Evolutionary conservation across 306 rosid genomes (phyloP).

Genomic region (Fagus crenata): DNA sequence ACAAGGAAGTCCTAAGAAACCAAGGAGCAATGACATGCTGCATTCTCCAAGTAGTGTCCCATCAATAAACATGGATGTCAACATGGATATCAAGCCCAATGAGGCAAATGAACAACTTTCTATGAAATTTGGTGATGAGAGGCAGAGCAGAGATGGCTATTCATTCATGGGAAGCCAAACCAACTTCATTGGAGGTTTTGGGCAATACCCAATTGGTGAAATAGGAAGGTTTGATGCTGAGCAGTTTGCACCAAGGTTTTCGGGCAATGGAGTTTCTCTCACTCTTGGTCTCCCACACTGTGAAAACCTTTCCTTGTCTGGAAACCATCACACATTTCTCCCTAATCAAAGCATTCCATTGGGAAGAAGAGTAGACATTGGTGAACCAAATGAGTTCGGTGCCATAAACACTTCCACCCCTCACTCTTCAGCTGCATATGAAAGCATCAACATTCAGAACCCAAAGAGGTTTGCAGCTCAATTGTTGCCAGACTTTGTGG

Average conservation of each 20-base stretch:
- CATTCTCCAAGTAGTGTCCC: slow-evolving; percentile 48
- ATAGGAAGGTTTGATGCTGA: slow-evolving; percentile 78
- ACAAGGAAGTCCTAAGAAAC: slow-evolving; percentile 77
- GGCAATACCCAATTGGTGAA: slow-evolving; percentile 87
- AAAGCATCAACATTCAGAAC: slow-evolving; percentile 79
- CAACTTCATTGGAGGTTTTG: slow-evolving; percentile 74
- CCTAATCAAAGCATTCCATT: slow-evolving; percentile 68
- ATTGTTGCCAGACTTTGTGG: slow-evolving; percentile 85
- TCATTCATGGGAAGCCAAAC: slow-evolving; percentile 75
- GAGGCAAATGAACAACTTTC: slow-evolving; percentile 49
- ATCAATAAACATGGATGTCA: slow-evolving; percentile 50
- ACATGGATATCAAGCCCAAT: slow-evolving; percentile 51
- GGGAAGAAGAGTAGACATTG: slow-evolving; percentile 71
- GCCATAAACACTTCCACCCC: slow-evolving; percentile 53
- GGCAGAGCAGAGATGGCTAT: slow-evolving; percentile 75
- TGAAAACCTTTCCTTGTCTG: slow-evolving; percentile 65
- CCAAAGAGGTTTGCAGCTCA: slow-evolving; percentile 91
- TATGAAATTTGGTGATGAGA: slow-evolving; percentile 62
- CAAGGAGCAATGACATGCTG: slow-evolving; percentile 52
- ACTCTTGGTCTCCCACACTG: slow-evolving; percentile 94
- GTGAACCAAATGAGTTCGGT: slow-evolving; percentile 66
- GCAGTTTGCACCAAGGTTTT: slow-evolving; percentile 69
- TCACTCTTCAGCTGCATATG: slow-evolving; percentile 77
- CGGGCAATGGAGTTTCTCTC: slow-evolving; percentile 85
- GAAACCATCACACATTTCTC: slow-evolving; percentile 66